Conservation (phyloP, 345 rosid species). For the Sonneratia alba region DNA sequence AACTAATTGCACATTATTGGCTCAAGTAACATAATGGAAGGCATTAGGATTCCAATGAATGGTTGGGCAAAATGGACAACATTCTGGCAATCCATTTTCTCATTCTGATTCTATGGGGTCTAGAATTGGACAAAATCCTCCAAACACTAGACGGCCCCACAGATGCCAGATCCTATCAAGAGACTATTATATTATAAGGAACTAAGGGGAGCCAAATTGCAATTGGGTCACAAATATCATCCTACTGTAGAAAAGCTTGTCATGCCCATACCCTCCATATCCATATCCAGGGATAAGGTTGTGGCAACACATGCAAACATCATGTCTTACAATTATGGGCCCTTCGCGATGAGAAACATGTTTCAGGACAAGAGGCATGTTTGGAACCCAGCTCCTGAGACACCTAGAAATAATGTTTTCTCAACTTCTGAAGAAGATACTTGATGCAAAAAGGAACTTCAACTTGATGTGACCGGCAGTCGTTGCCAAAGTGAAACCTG, state of each 20-base stretch:
- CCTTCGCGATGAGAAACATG: constrained; percentile 15
- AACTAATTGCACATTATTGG: no score
- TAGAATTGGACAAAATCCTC: neutral
- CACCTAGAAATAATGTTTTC: neutral
- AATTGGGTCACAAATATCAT: neutral
- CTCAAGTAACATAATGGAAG: no score
- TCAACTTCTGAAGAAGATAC: neutral
- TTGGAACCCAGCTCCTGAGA: constrained; percentile 4
- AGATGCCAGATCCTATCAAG: neutral
- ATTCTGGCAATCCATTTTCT: neutral
- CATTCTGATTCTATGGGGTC: neutral
- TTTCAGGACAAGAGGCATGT: constrained; percentile 31
- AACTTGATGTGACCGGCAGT: neutral
- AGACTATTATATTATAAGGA: neutral
- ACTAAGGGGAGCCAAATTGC: neutral
- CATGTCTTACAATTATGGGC: constrained; percentile 3
- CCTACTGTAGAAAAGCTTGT: neutral
- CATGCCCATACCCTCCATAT: constrained; percentile 7
- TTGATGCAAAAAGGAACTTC: neutral
- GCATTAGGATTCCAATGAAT: neutral
- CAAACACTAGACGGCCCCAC: neutral
- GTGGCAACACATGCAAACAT: neutral
- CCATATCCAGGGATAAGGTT: constrained; percentile 8
- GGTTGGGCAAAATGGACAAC: neutral
- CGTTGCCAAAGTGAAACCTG: neutral